These are phyloP conservation scores for Talaromyces atroroseus DNA, from an alignment of 2,329 filamentous ascomycete genomes.

Conservation along the genomic window DNA sequence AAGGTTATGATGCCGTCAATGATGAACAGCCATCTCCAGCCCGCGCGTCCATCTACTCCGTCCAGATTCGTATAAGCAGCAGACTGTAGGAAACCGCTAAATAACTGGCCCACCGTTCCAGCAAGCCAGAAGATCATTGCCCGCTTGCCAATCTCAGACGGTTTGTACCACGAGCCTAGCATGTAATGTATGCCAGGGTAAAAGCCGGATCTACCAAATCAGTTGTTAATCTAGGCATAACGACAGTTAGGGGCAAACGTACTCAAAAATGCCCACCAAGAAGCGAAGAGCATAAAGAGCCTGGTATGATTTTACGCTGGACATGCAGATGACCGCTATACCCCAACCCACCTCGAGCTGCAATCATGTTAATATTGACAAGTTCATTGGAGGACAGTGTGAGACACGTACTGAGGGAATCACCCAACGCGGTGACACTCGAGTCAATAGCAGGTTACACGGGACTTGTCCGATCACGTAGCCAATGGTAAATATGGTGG, in stretches of 20 bases:
- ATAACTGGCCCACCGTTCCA: conserved; percentile 30
- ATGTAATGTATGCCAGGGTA: conserved; percentile 36
- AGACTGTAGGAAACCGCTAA: conserved; percentile 33
- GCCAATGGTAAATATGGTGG: conserved; percentile 42
- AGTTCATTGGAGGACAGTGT: not conserved
- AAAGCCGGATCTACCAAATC: conserved; percentile 18
- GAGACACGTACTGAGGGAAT: conserved; percentile 1
- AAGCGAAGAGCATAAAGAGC: conserved; percentile 21
- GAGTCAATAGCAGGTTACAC: conserved; percentile 41
- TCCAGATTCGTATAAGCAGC: conserved; percentile 29
- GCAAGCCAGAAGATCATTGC: conserved; percentile 31
- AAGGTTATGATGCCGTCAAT: conserved; percentile 9
- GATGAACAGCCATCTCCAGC: conserved; percentile 36
- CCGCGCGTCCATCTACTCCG: conserved; percentile 22
- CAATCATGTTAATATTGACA: not conserved
- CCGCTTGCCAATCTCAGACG: conserved; percentile 34
- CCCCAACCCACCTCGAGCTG: conserved; percentile 9
- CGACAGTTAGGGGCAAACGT: conserved; percentile 8
- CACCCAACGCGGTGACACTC: conserved; percentile 40
- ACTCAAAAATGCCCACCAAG: conserved; percentile 25
- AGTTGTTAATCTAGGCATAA: not conserved
- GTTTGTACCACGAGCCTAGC: conserved; percentile 41
- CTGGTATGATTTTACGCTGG: conserved; percentile 27
- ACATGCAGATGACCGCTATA: conserved; percentile 33
- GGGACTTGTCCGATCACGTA: conserved; percentile 43